These are phyloP conservation scores for Cytospora mali DNA, from an alignment of 2,329 filamentous ascomycete genomes.

Conservation along the genomic window DNA sequence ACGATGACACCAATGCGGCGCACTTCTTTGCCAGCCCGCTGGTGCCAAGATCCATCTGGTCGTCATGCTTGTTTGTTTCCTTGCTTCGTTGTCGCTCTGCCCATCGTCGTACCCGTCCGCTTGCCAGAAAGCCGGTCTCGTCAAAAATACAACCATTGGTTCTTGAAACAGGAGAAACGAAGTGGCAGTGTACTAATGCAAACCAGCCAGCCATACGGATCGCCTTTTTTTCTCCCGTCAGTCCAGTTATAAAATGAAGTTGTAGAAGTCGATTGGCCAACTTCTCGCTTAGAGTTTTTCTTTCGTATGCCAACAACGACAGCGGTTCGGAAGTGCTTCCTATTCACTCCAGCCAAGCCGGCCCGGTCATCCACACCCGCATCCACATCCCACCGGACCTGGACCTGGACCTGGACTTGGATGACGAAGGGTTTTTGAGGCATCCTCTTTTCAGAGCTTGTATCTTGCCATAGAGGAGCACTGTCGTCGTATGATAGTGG, in stretches of 20 bases:
- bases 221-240: not conserved
- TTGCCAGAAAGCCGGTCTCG: not conserved
- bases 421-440: constrained; percentile 2
- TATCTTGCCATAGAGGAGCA: not conserved
- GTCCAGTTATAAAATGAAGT: constrained; percentile 12
- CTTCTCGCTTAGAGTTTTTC: constrained; percentile 15
- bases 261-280: constrained; percentile 9
- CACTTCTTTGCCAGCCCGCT: not conserved
- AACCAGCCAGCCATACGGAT: not conserved
- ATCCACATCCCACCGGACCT: constrained; percentile 7
- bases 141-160: not conserved
- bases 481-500: constrained; percentile 18
- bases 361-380: not conserved
- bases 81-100: not conserved
- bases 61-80: not conserved
- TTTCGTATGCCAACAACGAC: constrained; percentile 13
- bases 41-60: not conserved
- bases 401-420: not conserved
- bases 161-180: constrained; percentile 23
- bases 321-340: constrained; percentile 24
- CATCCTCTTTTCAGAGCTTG: not conserved
- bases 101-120: not conserved
- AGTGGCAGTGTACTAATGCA: not conserved
- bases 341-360: no score
- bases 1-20: not conserved